phyloP scores from a whole-genome alignment of 306 rosid genomes.

The Medicago truncatula region MtrunA17r5.0-ANR NC_053043.1:39635001-39635500 shows the following conservation, averaged over 20 bases:
- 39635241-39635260: constrained; percentile 23
- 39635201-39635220: constrained; percentile 7
- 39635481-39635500: background rate
- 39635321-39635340: constrained; percentile 10
- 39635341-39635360: constrained; percentile 18
- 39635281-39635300: constrained; percentile 23
- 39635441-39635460: background rate
- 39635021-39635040: constrained; percentile 70
- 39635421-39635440: constrained; percentile 24
- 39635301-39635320: constrained; percentile 15
- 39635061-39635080: constrained; percentile 81
- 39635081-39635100: background rate
- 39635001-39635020: constrained; percentile 75
- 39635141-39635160: constrained; percentile 25
- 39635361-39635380: constrained; percentile 5
- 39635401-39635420: constrained; percentile 15
- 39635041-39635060: constrained; percentile 88
- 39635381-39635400: background rate
- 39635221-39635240: constrained; percentile 27
- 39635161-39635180: constrained; percentile 9
- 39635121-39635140: constrained; percentile 24
- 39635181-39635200: constrained; percentile 31
- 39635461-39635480: background rate
- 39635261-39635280: constrained; percentile 3
- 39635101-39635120: constrained; percentile 33